Conservation (phyloP, 768 basidiomycete genomes). For the Rhizopogon roseolus region DNA sequence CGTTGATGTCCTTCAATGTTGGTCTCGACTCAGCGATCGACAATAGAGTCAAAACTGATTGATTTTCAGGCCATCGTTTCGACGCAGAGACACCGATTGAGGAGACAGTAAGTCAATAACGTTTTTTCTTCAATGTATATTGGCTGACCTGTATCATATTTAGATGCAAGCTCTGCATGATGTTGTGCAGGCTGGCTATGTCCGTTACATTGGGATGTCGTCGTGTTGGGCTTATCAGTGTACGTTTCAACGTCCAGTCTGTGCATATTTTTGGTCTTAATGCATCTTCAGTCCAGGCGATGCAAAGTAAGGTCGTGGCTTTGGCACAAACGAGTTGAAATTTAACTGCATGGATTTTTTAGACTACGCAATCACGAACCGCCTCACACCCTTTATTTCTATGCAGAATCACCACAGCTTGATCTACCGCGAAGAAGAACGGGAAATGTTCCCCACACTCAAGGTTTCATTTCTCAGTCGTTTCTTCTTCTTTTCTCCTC, state of each 20-base stretch:
- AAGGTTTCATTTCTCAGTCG: constrained; percentile 29
- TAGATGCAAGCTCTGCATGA: constrained; percentile 69
- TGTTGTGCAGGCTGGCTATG: constrained; percentile 61
- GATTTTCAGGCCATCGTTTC: constrained; percentile 25
- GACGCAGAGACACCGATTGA: constrained; percentile 21
- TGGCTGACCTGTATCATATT: neutral
- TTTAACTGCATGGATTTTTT: neutral
- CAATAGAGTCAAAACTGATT: constrained; percentile 9
- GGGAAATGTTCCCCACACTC: constrained; percentile 58
- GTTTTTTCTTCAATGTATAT: neutral
- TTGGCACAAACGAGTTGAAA: neutral
- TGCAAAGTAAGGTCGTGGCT: constrained; percentile 43
- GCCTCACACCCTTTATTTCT: constrained; percentile 57
- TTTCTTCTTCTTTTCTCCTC: neutral
- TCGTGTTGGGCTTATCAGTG: constrained; percentile 55
- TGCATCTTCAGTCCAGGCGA: constrained; percentile 38
- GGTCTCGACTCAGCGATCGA: constrained; percentile 7
- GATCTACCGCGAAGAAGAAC: constrained; percentile 61
- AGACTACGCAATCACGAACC: constrained; percentile 60
- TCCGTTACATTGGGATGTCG: constrained; percentile 56
- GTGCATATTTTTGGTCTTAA: neutral
- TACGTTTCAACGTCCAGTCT: constrained; percentile 16
- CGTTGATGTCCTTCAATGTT: constrained; percentile 71
- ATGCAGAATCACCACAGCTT: constrained; percentile 68
- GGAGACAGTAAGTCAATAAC: constrained; percentile 28